phyloP scores from a whole-genome alignment of 179 eudicot species.

The Sideroxylon spinosum region DNA sequence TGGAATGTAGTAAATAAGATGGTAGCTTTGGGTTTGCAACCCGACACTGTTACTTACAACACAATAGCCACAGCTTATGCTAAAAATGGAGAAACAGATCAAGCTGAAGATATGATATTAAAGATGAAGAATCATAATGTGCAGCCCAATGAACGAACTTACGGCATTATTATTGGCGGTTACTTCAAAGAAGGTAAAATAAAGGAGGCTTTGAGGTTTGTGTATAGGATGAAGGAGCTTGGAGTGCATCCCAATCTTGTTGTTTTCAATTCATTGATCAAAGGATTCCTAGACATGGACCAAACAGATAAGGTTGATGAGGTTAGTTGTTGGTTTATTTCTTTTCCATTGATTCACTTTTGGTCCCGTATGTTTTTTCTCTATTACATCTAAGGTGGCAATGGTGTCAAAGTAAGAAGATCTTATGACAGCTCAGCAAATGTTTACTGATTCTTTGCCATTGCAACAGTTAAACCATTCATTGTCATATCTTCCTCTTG shows the following conservation, averaged over 20 bases:
- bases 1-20: conserved; percentile 51
- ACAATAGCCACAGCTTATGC: conserved; percentile 61
- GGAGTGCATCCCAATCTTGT: conserved; percentile 50
- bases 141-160: conserved; percentile 58
- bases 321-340: conserved; percentile 32
- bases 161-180: conserved; percentile 52
- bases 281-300: conserved; percentile 49
- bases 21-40: conserved; percentile 43
- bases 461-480: not conserved
- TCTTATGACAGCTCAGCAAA: not conserved
- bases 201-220: conserved; percentile 56
- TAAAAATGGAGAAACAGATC: conserved; percentile 40
- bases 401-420: not conserved
- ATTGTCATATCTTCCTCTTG: not conserved
- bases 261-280: conserved; percentile 56
- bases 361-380: not conserved
- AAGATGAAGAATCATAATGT: conserved; percentile 54
- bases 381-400: not conserved
- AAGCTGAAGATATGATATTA: conserved; percentile 48
- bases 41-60: conserved; percentile 62
- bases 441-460: not conserved
- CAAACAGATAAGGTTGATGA: conserved; percentile 55
- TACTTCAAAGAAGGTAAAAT: conserved; percentile 59
- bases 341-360: not conserved
- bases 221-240: conserved; percentile 55